Evolutionary conservation across 805 yeast species (phyloP).

Genomic region (Candida arabinofermentans): DNA sequence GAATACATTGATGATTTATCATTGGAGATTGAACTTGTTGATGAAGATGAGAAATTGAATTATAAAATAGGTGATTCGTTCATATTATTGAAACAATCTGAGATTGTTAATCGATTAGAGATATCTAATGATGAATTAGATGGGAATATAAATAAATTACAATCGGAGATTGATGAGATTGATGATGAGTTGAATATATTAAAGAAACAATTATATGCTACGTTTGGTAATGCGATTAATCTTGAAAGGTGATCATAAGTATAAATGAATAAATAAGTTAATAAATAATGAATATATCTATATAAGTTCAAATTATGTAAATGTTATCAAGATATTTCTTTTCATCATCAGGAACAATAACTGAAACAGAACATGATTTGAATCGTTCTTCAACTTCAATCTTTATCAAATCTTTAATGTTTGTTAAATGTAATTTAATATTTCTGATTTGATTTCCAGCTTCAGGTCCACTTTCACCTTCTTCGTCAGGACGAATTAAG

Average conservation of each 20-base stretch:
- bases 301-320: too few relatives aligned
- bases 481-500: neutral
- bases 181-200: conserved; percentile 54
- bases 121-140: conserved; percentile 53
- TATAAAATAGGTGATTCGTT: conserved; percentile 83
- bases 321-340: neutral
- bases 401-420: neutral
- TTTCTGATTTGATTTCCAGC: too few relatives aligned
- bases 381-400: neutral
- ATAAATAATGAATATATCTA: too few relatives aligned
- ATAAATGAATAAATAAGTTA: too few relatives aligned
- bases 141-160: conserved; percentile 41
- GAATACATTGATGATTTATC: conserved; percentile 86
- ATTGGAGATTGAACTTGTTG: conserved; percentile 81
- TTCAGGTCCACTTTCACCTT: too few relatives aligned
- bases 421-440: neutral
- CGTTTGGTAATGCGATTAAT: conserved; percentile 86
- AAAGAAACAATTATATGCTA: conserved; percentile 75
- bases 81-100: conserved; percentile 60
- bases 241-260: conserved; percentile 51
- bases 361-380: neutral
- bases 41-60: conserved; percentile 65
- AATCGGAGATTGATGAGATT: conserved; percentile 44
- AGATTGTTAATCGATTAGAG: conserved; percentile 68
- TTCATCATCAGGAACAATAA: neutral